phyloP scores from a whole-genome alignment of 257 asterid genomes.

The Jaltomata sinuosa region DNA sequence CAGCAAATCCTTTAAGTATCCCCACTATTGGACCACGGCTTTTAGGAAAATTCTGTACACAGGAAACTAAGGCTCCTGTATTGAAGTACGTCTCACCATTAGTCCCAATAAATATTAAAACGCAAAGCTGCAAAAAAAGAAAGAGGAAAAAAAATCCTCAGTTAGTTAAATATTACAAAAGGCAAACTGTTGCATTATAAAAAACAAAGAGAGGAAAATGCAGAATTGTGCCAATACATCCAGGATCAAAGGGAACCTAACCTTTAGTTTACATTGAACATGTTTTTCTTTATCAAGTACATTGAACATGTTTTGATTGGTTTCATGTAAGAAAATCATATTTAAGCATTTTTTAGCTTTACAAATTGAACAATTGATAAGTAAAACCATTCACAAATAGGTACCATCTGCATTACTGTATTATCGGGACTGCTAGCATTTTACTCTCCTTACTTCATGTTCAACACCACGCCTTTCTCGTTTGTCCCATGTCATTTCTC shows the following conservation, averaged over 20 bases:
- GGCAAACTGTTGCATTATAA: not conserved
- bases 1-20: slow-evolving; percentile 33
- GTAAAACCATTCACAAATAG: not conserved
- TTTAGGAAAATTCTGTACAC: slow-evolving; percentile 30
- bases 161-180: not conserved
- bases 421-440: not conserved
- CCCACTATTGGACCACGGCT: slow-evolving; percentile 32
- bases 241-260: not conserved
- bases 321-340: not conserved
- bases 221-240: not conserved
- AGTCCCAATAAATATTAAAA: slow-evolving; percentile 28
- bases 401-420: not conserved
- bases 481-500: not conserved
- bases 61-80: slow-evolving; percentile 33
- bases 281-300: not conserved
- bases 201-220: not conserved
- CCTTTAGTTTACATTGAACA: not conserved
- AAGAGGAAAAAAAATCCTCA: not conserved
- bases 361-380: not conserved
- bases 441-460: not conserved
- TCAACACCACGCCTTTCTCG: not conserved
- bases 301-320: not conserved
- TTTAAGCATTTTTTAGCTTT: not conserved
- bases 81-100: slow-evolving; percentile 34
- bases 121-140: slow-evolving; percentile 34